Base-by-base conservation (phyloP, 2,329 filamentous ascomycete species). In the Sporothrix mexicana region DNA sequence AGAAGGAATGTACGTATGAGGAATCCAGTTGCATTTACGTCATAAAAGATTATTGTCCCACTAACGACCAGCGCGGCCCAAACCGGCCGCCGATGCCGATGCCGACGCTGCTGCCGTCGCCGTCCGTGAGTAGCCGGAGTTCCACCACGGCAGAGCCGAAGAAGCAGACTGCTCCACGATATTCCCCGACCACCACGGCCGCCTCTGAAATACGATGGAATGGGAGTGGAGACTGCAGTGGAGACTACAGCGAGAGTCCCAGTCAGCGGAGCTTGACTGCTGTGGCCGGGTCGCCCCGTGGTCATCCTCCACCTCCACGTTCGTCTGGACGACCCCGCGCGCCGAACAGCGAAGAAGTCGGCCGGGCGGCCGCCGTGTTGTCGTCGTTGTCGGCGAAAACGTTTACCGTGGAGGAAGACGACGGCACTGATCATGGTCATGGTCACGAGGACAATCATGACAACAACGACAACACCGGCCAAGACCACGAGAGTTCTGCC, bases 11-110 rank as follows among this genome's bases (percentile, higher is more conserved):
- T 75, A 30, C 69, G 72, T 71, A 45, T 17, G 45, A 1, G 15
- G 15, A 15, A 59, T 1, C 20, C 23, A 75, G 73, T n/a, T n/a
- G n/a, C n/a, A n/a, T n/a, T n/a, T n/a, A n/a, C n/a, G n/a, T n/a
- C n/a, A n/a, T n/a, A n/a, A n/a, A n/a, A n/a, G n/a, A n/a, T n/a
- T n/a, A n/a, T n/a, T n/a, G n/a, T n/a, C n/a, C n/a, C n/a, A n/a
- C n/a, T n/a, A n/a, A n/a, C n/a, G n/a, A n/a, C 20, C 23, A 75
- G 73, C 66, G 73, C 41, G 73, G 73, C 10, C 73, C 73, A 2
- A 70, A 25, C 9, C 51, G 61, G 49, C 59, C 73, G 15, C 41
- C 66, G 9, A 57, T 66, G 41, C 41, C 69, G 20, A 70, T 74
- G 59, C 72, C 73, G 17, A 53, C 71, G 25, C 43, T 74, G 10